Conservation (phyloP, 768 basidiomycete genomes). For the Favolaschia claudopus region DNA sequence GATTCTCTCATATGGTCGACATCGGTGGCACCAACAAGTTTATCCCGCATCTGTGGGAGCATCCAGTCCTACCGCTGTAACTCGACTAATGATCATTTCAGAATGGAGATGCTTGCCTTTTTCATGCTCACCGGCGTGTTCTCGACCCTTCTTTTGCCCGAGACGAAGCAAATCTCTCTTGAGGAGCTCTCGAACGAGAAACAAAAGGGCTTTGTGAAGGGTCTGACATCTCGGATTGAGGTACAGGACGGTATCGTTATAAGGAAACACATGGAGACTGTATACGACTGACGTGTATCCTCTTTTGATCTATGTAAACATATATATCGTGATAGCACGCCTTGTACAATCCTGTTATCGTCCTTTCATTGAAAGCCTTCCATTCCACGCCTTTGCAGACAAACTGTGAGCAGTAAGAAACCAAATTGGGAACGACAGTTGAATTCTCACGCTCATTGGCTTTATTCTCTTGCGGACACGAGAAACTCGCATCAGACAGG, state of each 20-base stretch:
- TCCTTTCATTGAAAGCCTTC: no score
- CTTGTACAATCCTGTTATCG: no score
- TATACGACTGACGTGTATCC: no score
- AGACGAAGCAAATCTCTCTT: conserved; percentile 72
- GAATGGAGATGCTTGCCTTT: conserved; percentile 81
- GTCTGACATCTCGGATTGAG: conserved; percentile 11
- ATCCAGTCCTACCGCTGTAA: not conserved
- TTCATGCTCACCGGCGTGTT: conserved; percentile 89
- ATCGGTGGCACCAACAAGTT: conserved; percentile 70
- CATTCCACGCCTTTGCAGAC: no score
- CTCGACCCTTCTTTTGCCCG: conserved; percentile 82
- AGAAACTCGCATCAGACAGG: no score
- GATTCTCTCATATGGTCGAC: conserved; percentile 72
- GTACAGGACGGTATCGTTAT: conserved; percentile 18
- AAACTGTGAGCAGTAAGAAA: no score
- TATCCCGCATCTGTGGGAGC: conserved; percentile 75
- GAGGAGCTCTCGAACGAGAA: conserved; percentile 80
- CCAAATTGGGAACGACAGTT: no score
- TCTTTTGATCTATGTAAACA: no score
- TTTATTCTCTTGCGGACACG: no score
- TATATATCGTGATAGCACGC: no score
- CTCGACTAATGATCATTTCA: conserved; percentile 32
- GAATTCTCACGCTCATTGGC: no score
- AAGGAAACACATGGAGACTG: not conserved
- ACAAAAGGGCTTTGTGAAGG: conserved; percentile 65